Conservation (phyloP, 108 stramenopile genomes). For the Conticribra weissflogii region DNA sequence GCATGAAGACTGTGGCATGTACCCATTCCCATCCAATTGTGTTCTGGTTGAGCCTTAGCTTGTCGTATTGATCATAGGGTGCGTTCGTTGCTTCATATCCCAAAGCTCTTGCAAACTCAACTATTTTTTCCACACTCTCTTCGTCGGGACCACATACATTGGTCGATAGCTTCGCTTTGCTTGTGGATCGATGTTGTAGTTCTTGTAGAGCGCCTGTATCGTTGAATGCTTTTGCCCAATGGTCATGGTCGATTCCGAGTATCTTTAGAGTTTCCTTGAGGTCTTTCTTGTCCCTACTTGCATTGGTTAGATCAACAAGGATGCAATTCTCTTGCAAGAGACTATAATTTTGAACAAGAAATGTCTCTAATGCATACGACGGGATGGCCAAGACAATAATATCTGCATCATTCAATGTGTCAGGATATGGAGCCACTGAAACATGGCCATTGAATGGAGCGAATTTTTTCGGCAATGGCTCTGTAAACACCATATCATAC, state of each 20-base stretch:
- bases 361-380: constrained; percentile 11
- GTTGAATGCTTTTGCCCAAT: constrained; percentile 40
- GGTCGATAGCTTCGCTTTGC: constrained; percentile 15
- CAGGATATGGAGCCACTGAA: not conserved
- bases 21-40: constrained; percentile 27
- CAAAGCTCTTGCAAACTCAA: constrained; percentile 10
- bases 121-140: constrained; percentile 13
- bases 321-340: constrained; percentile 13
- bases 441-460: not conserved
- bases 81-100: constrained; percentile 13
- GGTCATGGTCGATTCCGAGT: constrained; percentile 5
- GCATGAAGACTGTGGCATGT: constrained; percentile 17
- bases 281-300: not conserved
- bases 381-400: constrained; percentile 14
- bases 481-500: not conserved
- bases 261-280: constrained; percentile 1
- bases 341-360: constrained; percentile 25
- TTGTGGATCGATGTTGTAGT: not conserved
- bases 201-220: constrained; percentile 29
- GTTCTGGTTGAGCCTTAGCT: not conserved
- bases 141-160: constrained; percentile 19
- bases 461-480: not conserved
- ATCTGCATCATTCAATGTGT: not conserved
- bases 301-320: constrained; percentile 31
- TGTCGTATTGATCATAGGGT: constrained; percentile 18